Percentiles rank a stretch among this genome's conserved stretches.
Evolutionary conservation across 257 asterid genomes (phyloP).

Genomic region (Solanum chmielewskii): DNA sequence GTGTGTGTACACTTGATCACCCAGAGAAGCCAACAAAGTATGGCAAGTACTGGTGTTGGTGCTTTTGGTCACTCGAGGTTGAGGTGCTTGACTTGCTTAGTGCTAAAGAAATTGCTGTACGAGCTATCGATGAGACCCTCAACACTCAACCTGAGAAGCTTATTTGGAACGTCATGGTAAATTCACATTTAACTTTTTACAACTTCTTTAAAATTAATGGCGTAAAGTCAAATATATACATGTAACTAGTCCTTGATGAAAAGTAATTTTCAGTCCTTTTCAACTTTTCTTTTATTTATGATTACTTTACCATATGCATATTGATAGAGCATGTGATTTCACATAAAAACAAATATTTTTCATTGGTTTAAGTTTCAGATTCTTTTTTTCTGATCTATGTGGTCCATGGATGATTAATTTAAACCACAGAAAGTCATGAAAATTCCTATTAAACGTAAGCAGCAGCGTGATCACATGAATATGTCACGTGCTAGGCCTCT

Average conservation of each 20-base stretch:
- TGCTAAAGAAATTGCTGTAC: conserved; percentile 78
- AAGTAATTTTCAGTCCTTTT: not conserved
- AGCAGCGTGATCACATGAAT: not conserved
- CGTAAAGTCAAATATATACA: not conserved
- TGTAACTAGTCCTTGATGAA: not conserved
- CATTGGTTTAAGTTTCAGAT: not conserved
- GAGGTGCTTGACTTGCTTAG: conserved; percentile 73
- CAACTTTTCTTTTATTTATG: not conserved
- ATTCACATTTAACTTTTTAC: not conserved
- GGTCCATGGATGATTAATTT: not conserved
- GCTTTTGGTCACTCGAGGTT: conserved; percentile 84
- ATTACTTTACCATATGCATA: not conserved
- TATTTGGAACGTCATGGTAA: conserved; percentile 91
- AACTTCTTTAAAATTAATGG: not conserved
- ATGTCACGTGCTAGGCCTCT: not conserved
- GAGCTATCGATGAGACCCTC: conserved; percentile 89
- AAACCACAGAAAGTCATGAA: not conserved
- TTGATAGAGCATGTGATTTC: conserved; percentile 1
- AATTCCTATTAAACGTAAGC: not conserved
- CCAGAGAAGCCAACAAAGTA: conserved; percentile 69
- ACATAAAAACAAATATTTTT: not conserved
- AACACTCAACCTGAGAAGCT: conserved; percentile 93
- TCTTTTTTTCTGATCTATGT: not conserved
- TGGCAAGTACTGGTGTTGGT: conserved; percentile 96
- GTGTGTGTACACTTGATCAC: conserved; percentile 41